Evolutionary conservation across 1,284 basidiomycete species (phyloP), one percentile per base, ranked within the genome.

Genomic region (Vanrija pseudolonga): DNA sequence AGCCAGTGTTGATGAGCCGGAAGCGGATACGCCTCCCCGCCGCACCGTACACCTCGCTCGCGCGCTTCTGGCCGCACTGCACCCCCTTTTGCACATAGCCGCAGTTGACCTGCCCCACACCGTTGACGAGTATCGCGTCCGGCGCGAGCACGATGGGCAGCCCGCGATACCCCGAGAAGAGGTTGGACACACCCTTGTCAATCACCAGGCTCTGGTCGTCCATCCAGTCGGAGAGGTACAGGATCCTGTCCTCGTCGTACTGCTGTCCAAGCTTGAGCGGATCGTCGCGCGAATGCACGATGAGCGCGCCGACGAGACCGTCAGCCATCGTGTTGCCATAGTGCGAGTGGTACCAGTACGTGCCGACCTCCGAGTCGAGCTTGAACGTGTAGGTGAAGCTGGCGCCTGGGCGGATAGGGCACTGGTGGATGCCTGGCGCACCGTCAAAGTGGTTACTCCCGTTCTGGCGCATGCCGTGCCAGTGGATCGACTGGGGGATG

Each of bases 381-480:
- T 24, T 61, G 56, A 67, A 68, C 1, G 55, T 38, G 73, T 83
- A 84, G 18, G 78, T 72, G 72, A 82, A 84, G 4, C 73, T 75
- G n/a, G 73, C 62, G 2, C 75, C 74, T 0, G 80, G 68, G 3
- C 76, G 74, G 55, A 84, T 82, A 2, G 82, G 81, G 60, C 83
- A 84, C 65, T 70, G 77, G 20, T 64, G 60, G 37, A 69, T 47
- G 22, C 67, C 67, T 4, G 67, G 64, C 15, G 64, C 62, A 20
- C 67, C 67, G 50, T 69, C 67, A 59, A 62, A 60, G 32, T 23
- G 48, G 19, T 53, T 47, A n/a, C 64, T 49, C 17, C 63, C 66
- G 43, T 64, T 65, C 55, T 67, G 66, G 9, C 47, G 44, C 28
- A 69, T 62, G 22, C 67, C 67, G 42, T 69, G 67, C 67, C 67